Conservation (phyloP, 2,329 filamentous ascomycete genomes). For the Sporothrix globosa region DNA sequence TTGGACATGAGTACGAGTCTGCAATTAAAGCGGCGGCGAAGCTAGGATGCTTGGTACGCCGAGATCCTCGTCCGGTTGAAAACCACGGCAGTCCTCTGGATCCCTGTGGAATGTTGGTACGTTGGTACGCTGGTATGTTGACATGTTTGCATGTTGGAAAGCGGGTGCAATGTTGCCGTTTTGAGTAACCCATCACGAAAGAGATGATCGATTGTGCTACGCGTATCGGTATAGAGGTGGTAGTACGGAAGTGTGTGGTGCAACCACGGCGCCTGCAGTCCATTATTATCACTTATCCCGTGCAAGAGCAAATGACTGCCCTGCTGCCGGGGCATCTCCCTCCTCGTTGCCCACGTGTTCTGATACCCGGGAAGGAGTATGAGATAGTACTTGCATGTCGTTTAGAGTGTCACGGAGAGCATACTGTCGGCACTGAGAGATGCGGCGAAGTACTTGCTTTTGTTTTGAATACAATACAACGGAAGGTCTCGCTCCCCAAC, state of each 20-base stretch:
- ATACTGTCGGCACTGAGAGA: neutral
- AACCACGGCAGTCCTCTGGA: neutral
- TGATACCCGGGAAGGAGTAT: neutral
- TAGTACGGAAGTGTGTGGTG: conserved; percentile 4
- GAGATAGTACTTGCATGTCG: neutral
- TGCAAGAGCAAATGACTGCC: conserved; percentile 1
- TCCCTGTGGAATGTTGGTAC: neutral
- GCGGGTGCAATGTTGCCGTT: neutral
- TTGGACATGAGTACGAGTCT: neutral
- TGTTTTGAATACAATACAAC: neutral
- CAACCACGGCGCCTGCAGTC: conserved; percentile 3
- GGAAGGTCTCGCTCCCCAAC: neutral
- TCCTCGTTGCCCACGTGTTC: neutral
- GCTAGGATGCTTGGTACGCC: neutral
- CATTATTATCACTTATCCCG: neutral
- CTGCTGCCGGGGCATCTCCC: neutral
- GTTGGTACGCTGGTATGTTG: too few relatives aligned
- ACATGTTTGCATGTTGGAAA: too few relatives aligned
- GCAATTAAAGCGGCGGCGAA: neutral
- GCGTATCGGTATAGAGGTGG: conserved; percentile 14
- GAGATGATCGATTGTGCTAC: conserved; percentile 11
- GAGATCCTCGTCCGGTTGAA: neutral
- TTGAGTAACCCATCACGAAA: conserved; percentile 22
- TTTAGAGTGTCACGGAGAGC: neutral
- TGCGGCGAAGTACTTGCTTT: neutral